Conservation (phyloP, 1,284 basidiomycete genomes). For the Melampsora occidentalis region DNA sequence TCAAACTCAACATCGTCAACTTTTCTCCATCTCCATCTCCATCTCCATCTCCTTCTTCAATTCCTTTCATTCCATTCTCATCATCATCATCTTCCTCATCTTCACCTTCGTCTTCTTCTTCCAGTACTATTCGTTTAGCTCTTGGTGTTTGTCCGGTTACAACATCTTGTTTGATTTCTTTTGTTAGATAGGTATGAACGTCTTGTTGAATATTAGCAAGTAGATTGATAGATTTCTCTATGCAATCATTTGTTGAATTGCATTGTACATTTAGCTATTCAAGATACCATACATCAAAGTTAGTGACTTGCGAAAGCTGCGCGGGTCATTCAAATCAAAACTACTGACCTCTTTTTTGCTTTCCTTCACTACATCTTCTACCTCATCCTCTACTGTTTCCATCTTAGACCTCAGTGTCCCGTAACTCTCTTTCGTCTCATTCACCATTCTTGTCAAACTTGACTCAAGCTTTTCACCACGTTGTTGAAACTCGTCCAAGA, state of each 20-base stretch:
- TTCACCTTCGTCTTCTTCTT: conserved; percentile 14
- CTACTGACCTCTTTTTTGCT: conserved; percentile 5
- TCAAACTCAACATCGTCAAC: neutral
- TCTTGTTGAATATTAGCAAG: conserved; percentile 49
- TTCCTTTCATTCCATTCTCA: neutral
- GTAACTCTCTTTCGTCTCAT: conserved; percentile 47
- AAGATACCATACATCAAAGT: neutral
- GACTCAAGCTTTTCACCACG: conserved; percentile 2
- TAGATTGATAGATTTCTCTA: conserved; percentile 45
- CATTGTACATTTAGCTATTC: conserved; percentile 8
- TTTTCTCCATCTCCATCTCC: neutral
- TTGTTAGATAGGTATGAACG: conserved; percentile 51
- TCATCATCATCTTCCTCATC: neutral
- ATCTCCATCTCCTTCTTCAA: neutral
- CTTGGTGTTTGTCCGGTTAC: conserved; percentile 57
- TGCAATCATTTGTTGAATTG: conserved; percentile 35
- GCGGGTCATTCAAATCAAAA: neutral
- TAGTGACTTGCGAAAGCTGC: conserved; percentile 42
- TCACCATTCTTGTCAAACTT: conserved; percentile 34
- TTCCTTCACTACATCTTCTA: neutral
- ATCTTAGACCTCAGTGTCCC: conserved; percentile 47
- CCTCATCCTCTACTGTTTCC: conserved; percentile 47
- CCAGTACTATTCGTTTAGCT: conserved; percentile 49
- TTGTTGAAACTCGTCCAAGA: neutral
- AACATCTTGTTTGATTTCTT: conserved; percentile 54